phyloP scores from a whole-genome alignment of 192 early-diverging fungal genomes.

The Coemansia biformis region DNA sequence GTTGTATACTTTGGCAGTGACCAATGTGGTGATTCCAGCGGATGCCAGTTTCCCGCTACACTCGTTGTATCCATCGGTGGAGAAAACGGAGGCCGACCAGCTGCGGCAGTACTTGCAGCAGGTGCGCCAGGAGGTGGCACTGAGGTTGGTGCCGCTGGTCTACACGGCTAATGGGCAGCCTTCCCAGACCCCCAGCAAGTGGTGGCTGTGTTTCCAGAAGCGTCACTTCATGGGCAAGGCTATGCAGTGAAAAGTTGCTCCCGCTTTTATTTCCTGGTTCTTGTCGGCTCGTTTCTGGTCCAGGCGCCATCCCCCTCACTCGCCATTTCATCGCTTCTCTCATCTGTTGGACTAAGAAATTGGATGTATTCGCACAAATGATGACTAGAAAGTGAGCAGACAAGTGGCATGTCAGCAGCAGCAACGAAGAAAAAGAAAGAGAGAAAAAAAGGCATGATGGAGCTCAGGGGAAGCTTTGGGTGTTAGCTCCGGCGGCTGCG shows the following conservation, averaged over 20 bases:
- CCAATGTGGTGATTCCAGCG: slow-evolving; percentile 88
- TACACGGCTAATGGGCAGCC: slow-evolving; percentile 60
- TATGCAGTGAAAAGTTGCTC: slow-evolving; percentile 44
- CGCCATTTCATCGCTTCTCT: too few species aligned
- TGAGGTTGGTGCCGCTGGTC: slow-evolving; percentile 67
- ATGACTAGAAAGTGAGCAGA: too few species aligned
- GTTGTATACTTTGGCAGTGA: slow-evolving; percentile 80
- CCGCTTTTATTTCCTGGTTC: background rate
- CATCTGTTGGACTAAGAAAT: background rate
- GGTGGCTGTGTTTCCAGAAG: slow-evolving; percentile 99
- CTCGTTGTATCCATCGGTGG: slow-evolving; percentile 73
- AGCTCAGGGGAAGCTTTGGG: too few species aligned
- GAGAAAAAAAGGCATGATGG: too few species aligned
- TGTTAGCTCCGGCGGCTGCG: background rate
- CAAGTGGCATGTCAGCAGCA: too few species aligned
- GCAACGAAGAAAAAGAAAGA: too few species aligned
- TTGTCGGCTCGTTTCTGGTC: too few species aligned
- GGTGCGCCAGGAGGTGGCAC: slow-evolving; percentile 81
- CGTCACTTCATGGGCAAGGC: slow-evolving; percentile 96
- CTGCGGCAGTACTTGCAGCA: slow-evolving; percentile 84
- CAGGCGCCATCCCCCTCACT: too few species aligned
- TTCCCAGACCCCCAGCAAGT: slow-evolving; percentile 77
- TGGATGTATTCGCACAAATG: too few species aligned
- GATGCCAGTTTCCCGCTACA: slow-evolving; percentile 92
- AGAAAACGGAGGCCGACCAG: slow-evolving; percentile 69